Evolutionary conservation across 768 basidiomycete species (phyloP).

Genomic region (Suillus plorans): DNA sequence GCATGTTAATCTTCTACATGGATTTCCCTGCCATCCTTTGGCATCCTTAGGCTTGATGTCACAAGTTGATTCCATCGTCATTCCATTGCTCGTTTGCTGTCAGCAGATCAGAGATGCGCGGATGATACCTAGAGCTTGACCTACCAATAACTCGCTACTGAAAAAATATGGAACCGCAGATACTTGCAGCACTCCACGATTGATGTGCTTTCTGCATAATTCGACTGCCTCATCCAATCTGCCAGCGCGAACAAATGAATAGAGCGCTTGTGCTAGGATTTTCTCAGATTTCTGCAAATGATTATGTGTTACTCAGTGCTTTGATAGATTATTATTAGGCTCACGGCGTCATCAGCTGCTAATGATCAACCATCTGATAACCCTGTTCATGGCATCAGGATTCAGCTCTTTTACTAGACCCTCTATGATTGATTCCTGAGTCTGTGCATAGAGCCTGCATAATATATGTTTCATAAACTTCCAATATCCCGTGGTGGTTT

Average conservation of each 20-base stretch:
- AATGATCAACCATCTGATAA: slow-evolving; percentile 56
- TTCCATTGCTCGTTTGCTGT: too few species aligned
- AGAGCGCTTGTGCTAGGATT: slow-evolving; percentile 70
- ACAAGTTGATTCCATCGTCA: too few species aligned
- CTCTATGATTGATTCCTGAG: slow-evolving; percentile 34
- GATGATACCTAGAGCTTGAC: too few species aligned
- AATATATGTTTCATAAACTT: slow-evolving; percentile 75
- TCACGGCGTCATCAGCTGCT: slow-evolving; percentile 76
- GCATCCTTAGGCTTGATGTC: too few species aligned
- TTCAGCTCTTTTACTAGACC: slow-evolving; percentile 72
- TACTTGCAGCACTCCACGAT: slow-evolving; percentile 61
- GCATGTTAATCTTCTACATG: too few species aligned
- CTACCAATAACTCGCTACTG: too few species aligned
- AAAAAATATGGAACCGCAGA: too few species aligned
- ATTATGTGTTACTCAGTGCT: background rate
- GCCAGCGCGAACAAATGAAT: slow-evolving; percentile 80
- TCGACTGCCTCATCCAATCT: slow-evolving; percentile 81
- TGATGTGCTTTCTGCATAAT: slow-evolving; percentile 77
- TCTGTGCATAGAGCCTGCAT: slow-evolving; percentile 63
- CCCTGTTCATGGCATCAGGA: slow-evolving; percentile 71
- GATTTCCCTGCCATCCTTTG: too few species aligned
- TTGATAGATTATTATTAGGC: slow-evolving; percentile 21
- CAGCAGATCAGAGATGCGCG: too few species aligned
- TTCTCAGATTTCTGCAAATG: slow-evolving; percentile 72
- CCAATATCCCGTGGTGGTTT: slow-evolving; percentile 80